Conservation (phyloP, 495 filamentous ascomycete species). For the Hypoxylon intermedium region DNA sequence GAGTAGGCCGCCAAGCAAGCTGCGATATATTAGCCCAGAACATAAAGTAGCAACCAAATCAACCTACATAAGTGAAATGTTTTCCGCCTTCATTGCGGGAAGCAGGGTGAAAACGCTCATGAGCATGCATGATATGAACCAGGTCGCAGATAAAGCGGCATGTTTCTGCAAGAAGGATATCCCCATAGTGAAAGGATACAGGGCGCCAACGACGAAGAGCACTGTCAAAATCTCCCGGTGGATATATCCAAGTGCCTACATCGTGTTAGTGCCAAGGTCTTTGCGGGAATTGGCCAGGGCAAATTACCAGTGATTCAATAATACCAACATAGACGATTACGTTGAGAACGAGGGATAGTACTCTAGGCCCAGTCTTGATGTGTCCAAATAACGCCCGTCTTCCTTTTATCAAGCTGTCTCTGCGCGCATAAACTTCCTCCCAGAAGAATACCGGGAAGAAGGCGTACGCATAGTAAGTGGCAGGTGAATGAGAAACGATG, state of each 20-base stretch:
- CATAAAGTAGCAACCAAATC: neutral
- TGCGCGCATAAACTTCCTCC: slow-evolving; percentile 90
- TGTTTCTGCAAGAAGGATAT: slow-evolving; percentile 72
- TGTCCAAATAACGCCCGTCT: slow-evolving; percentile 72
- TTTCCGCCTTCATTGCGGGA: slow-evolving; percentile 83
- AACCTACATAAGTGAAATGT: slow-evolving; percentile 77
- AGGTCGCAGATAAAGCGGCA: slow-evolving; percentile 67
- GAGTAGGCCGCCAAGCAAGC: slow-evolving; percentile 74
- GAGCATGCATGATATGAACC: slow-evolving; percentile 75
- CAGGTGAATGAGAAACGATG: slow-evolving; percentile 76
- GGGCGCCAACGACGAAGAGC: slow-evolving; percentile 74
- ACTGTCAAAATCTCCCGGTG: slow-evolving; percentile 84
- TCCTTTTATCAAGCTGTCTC: slow-evolving; percentile 72
- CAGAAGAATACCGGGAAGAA: slow-evolving; percentile 94
- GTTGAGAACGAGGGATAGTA: slow-evolving; percentile 67
- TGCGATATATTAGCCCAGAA: slow-evolving; percentile 50
- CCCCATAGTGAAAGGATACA: slow-evolving; percentile 83
- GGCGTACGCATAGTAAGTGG: slow-evolving; percentile 90
- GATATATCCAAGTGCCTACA: slow-evolving; percentile 78
- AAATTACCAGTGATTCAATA: slow-evolving; percentile 78
- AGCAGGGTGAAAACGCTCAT: slow-evolving; percentile 95
- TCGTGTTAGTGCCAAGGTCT: slow-evolving; percentile 22
- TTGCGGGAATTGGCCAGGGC: neutral
- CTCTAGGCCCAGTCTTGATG: slow-evolving; percentile 62
- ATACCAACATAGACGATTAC: slow-evolving; percentile 70